Conservation (phyloP, 805 yeast species). For the Metschnikowia arizonensis region DNA sequence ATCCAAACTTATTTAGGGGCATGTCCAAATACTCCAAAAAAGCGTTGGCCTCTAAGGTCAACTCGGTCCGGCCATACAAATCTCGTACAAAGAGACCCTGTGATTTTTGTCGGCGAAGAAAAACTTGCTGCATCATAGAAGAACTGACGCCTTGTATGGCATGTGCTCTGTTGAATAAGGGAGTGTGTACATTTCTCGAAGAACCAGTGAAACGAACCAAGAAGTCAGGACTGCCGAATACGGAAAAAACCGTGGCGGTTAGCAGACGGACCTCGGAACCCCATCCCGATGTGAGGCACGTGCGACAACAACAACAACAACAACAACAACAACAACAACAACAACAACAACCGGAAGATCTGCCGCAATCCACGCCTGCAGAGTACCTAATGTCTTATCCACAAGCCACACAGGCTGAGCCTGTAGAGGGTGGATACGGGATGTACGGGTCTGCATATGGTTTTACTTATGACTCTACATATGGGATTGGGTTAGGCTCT, state of each 20-base stretch:
- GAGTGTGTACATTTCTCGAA: constrained; percentile 28
- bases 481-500: not conserved
- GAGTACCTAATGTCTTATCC: constrained; percentile 2
- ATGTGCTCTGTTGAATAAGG: constrained; percentile 28
- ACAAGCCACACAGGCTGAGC: not conserved
- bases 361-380: not conserved
- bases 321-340: too few species aligned
- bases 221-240: constrained; percentile 3
- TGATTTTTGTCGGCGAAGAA: constrained; percentile 32
- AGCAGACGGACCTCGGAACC: not conserved
- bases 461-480: not conserved
- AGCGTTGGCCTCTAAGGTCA: constrained; percentile 17
- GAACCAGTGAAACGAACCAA: constrained; percentile 62
- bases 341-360: too few species aligned
- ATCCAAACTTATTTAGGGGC: not conserved
- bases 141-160: constrained; percentile 29
- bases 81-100: constrained; percentile 34
- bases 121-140: constrained; percentile 34
- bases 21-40: constrained; percentile 16
- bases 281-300: not conserved
- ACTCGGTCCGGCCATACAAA: constrained; percentile 29
- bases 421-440: too few species aligned
- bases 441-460: not conserved
- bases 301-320: too few species aligned
- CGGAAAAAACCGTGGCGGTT: not conserved